Evolutionary conservation across 495 filamentous ascomycete species (phyloP), one percentile per base, ranked within the genome.

Genomic region (Hypoxylon rickii): DNA sequence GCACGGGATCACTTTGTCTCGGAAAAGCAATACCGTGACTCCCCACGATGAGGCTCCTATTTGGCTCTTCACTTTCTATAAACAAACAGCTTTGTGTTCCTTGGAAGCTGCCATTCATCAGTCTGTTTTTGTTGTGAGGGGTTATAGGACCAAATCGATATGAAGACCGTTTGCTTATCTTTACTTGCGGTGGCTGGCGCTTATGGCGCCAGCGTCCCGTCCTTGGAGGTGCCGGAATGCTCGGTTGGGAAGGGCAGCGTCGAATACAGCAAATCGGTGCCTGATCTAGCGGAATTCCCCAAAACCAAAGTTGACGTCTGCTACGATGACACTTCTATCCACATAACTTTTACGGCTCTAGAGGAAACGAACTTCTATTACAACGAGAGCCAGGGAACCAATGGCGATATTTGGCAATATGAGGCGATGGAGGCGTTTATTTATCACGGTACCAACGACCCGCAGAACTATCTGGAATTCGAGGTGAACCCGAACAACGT

Each of bases 361-460:
- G 46, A 65, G 36, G 69, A 71, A 46, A 61, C 52, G 4, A 67
- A 71, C 49, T 71, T 53, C 43, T 71, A 54, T 52, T 71, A 57
- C 66, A 69, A 71, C 51, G 54, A 48, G 19, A 66, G 37, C 39
- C 52, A 64, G 13, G 56, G 39, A 20, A 71, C 59, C 16, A 71
- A 71, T 24, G 69, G 69, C 45, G 39, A 56, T 20, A 60, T 71
- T 39, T 71, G 62, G 60, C 40, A 59, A 45, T 71, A 71, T 37
- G 69, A 71, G 39, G 69, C 69, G 3, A 71, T 71, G 69, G 69
- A 71, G 49, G 59, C 47, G 1, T 71, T 71, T 43, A 45, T 71
- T 44, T 63, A 66, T 37, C 64, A 55, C 33, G 69, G 69, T 17
- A 68, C 60, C 32, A 64, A 64, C 22, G 69, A 71, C 52, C 69